Conservation (phyloP, 352 stramenopile genomes). For the Phytophthora kernoviae region DNA sequence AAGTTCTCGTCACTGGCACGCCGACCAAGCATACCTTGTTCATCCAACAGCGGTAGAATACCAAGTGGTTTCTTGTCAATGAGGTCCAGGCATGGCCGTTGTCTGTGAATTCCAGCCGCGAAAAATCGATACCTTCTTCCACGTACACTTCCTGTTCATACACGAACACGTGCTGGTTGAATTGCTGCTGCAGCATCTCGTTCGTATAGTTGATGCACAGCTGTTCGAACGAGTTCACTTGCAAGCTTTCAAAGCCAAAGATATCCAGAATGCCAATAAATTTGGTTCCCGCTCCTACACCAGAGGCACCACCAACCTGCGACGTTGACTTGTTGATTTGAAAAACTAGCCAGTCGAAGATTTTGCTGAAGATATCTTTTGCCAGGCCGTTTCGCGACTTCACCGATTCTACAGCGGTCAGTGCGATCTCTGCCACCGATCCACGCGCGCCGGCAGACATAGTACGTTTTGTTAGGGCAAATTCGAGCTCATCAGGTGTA, state of each 20-base stretch:
- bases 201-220: conserved; percentile 97
- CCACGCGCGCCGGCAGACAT: conserved; percentile 87
- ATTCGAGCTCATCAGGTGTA: conserved; percentile 79
- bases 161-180: conserved; percentile 97
- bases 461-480: conserved; percentile 88
- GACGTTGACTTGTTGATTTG: conserved; percentile 93
- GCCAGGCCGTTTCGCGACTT: conserved; percentile 94
- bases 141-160: conserved; percentile 98
- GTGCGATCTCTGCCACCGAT: conserved; percentile 84
- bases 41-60: conserved; percentile 95
- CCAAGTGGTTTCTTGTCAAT: conserved; percentile 93
- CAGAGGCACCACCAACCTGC: conserved; percentile 48
- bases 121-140: conserved; percentile 95
- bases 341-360: conserved; percentile 97
- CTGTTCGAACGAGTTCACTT: conserved; percentile 95
- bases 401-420: conserved; percentile 80
- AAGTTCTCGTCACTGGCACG: conserved; percentile 92
- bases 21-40: conserved; percentile 94
- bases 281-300: conserved; percentile 40
- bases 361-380: conserved; percentile 96
- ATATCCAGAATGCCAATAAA: conserved; percentile 98
- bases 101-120: conserved; percentile 91
- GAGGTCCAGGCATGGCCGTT: conserved; percentile 93
- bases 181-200: conserved; percentile 95
- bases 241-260: conserved; percentile 96